Conservation (phyloP, 108 stramenopile genomes). For the Fistulifera pelliculosa region DNA sequence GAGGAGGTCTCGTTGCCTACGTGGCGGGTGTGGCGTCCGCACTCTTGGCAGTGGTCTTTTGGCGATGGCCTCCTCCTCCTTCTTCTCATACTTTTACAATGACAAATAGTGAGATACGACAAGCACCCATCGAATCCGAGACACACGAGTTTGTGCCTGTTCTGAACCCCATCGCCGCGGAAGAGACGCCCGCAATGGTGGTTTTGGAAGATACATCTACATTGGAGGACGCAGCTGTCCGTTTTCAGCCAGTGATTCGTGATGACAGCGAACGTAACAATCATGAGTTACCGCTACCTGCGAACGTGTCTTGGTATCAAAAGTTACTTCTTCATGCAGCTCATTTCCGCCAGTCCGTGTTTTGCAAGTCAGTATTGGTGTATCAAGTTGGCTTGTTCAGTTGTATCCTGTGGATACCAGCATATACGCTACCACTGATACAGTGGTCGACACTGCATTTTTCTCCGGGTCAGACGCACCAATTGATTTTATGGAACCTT, state of each 20-base stretch:
- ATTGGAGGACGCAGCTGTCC: no score
- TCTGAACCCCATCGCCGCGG: no score
- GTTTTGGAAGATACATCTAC: conserved; percentile 4
- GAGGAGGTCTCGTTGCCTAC: conserved; percentile 24
- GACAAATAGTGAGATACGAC: no score
- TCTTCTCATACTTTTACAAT: no score
- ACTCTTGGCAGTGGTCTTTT: conserved; percentile 13
- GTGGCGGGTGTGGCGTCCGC: conserved; percentile 23
- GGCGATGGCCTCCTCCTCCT: conserved; percentile 10
- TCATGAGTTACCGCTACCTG: no score
- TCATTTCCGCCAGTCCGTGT: conserved; percentile 2
- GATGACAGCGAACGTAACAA: no score
- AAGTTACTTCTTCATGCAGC: not conserved
- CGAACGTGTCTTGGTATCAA: not conserved
- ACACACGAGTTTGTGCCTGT: no score
- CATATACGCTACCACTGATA: conserved; percentile 23
- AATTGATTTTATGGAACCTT: conserved; percentile 22
- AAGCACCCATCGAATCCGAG: no score
- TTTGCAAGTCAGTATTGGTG: no score
- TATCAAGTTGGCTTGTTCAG: conserved; percentile 26
- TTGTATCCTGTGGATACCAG: conserved; percentile 26
- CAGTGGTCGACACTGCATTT: conserved; percentile 18
- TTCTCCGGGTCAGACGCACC: conserved; percentile 11
- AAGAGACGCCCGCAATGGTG: not conserved
- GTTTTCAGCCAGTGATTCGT: no score